A percentile compares a stretch with the other conserved stretches of the same genome.
These are phyloP conservation scores for Fusarium siculi DNA, from an alignment of 2,329 filamentous ascomycete genomes.

Conservation along the genomic window DNA sequence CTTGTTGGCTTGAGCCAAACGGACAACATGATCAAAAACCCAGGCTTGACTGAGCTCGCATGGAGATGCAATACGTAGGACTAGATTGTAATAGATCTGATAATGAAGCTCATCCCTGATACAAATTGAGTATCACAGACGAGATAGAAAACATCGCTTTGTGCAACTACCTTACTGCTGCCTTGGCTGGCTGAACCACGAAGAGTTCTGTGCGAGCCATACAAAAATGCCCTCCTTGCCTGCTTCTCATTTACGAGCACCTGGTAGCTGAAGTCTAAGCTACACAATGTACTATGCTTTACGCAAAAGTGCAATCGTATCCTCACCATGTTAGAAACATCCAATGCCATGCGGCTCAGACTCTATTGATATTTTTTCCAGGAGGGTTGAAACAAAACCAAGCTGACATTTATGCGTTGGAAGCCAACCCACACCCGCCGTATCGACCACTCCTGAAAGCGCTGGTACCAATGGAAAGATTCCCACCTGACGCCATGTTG, in stretches of 20 bases:
- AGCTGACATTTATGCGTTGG: not conserved
- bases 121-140: not conserved
- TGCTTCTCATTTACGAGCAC: not conserved
- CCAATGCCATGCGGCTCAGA: not conserved
- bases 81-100: not conserved
- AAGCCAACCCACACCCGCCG: not conserved
- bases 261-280: not conserved
- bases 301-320: not conserved
- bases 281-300: slow-evolving; percentile 1
- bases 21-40: not conserved
- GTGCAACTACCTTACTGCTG: not conserved
- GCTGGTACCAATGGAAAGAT: not conserved
- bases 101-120: not conserved
- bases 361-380: not conserved
- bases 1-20: not conserved
- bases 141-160: not conserved
- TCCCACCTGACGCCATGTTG: not conserved
- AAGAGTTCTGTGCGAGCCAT: not conserved
- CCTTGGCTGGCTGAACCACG: not conserved
- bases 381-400: slow-evolving; percentile 23
- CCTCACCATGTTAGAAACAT: not conserved
- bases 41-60: not conserved
- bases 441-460: not conserved
- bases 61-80: not conserved
- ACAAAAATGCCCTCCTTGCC: not conserved